These are phyloP conservation scores for Fusarium musae DNA, from an alignment of 2,329 filamentous ascomycete species.

Conservation along the genomic window DNA sequence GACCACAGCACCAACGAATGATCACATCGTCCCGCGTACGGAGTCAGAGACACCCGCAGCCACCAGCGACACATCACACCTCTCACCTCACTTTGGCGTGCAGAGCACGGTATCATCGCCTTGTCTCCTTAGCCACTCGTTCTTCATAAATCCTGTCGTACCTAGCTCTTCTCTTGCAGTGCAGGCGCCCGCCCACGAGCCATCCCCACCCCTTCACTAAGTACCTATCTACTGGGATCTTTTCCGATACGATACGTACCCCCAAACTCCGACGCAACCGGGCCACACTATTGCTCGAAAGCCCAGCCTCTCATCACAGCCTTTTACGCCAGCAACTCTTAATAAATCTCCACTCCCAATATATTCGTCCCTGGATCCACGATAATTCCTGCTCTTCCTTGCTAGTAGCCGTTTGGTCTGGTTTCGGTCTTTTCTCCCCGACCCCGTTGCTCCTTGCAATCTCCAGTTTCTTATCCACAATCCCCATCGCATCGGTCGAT, in stretches of 20 bases:
- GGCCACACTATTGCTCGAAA: slow-evolving; percentile 35
- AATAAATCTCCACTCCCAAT: slow-evolving; percentile 46
- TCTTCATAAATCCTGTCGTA: slow-evolving; percentile 10
- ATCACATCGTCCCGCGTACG: slow-evolving; percentile 23
- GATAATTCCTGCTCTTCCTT: slow-evolving; percentile 42
- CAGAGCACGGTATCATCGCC: slow-evolving; percentile 17
- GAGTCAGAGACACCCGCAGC: slow-evolving; percentile 22
- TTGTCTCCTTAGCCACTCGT: slow-evolving; percentile 27
- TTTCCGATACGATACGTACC: slow-evolving; percentile 34
- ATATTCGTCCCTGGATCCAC: slow-evolving; percentile 41
- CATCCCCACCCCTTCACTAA: slow-evolving; percentile 29
- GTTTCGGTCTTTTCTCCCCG: slow-evolving; percentile 35
- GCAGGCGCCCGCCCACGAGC: slow-evolving; percentile 29
- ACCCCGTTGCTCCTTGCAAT: slow-evolving; percentile 37
- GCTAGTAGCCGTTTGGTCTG: slow-evolving; percentile 43
- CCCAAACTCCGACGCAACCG: slow-evolving; percentile 43
- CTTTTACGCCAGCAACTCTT: slow-evolving; percentile 30
- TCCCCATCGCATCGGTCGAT: slow-evolving; percentile 44
- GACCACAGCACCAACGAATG: slow-evolving; percentile 20
- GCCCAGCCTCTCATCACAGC: slow-evolving; percentile 43
- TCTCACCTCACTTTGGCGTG: slow-evolving; percentile 26
- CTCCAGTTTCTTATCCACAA: slow-evolving; percentile 30
- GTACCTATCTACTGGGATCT: slow-evolving; percentile 13
- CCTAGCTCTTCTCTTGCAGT: slow-evolving; percentile 28
- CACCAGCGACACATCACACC: slow-evolving; percentile 11